A percentile compares a stretch with the other conserved stretches of the same genome.
These are phyloP conservation scores for Suillus subalutaceus DNA, from an alignment of 768 basidiomycete genomes.

Conservation along the genomic window DNA sequence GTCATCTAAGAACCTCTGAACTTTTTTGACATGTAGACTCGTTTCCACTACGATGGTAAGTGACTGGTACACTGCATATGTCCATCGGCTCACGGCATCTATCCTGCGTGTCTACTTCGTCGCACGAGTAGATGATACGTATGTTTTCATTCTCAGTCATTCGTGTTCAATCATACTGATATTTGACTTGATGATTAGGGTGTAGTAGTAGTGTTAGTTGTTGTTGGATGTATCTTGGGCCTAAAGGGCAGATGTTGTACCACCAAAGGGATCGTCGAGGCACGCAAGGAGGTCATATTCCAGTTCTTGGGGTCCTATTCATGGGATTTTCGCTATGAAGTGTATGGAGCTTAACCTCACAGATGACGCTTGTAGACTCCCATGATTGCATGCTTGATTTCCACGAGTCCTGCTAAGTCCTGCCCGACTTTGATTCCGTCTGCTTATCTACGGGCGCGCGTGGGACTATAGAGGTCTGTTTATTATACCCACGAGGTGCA, in stretches of 20 bases:
- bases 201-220: constrained; percentile 23
- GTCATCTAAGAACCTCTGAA: constrained; percentile 13
- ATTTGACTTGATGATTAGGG: constrained; percentile 29
- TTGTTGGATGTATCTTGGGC: constrained; percentile 17
- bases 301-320: neutral
- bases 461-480: neutral
- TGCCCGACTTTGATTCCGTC: neutral
- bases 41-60: constrained; percentile 82
- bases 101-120: constrained; percentile 8
- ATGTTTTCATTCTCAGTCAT: constrained; percentile 32
- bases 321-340: neutral
- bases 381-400: neutral
- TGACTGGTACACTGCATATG: constrained; percentile 8
- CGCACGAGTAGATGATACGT: constrained; percentile 58
- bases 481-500: neutral
- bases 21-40: constrained; percentile 51
- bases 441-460: neutral
- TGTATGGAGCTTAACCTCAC: neutral
- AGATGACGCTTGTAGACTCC: neutral
- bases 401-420: neutral
- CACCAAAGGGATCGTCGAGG: constrained; percentile 3
- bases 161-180: neutral
- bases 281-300: neutral
- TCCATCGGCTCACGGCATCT: constrained; percentile 20
- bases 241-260: constrained; percentile 19